A percentile compares a stretch with the other conserved stretches of the same genome.
These are phyloP conservation scores for Elsinoe australis DNA, from an alignment of 2,329 filamentous ascomycete genomes.

Conservation along the genomic window DNA sequence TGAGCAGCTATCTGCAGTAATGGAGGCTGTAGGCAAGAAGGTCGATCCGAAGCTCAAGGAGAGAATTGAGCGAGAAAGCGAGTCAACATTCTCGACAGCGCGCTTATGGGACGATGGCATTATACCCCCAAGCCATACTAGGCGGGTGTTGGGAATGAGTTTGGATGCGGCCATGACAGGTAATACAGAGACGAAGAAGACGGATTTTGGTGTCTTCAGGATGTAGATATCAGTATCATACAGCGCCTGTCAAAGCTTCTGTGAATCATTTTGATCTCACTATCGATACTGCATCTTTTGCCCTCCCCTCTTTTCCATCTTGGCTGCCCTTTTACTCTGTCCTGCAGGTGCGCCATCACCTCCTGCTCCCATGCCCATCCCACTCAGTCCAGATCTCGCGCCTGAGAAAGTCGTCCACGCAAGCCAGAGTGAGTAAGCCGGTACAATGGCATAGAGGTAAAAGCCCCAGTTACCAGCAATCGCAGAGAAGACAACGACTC, in stretches of 20 bases:
- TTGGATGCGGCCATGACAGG: slow-evolving; percentile 38
- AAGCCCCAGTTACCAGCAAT: slow-evolving; percentile 75
- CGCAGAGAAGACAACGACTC: slow-evolving; percentile 61
- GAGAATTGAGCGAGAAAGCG: slow-evolving; percentile 82
- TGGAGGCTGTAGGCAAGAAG: slow-evolving; percentile 85
- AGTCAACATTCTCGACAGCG: slow-evolving; percentile 80
- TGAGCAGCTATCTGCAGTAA: slow-evolving; percentile 84
- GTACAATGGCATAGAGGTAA: slow-evolving; percentile 52
- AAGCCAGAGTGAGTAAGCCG: slow-evolving; percentile 39
- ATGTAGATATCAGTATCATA: no score
- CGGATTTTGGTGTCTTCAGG: slow-evolving; percentile 35
- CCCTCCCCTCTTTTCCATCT: slow-evolving; percentile 46
- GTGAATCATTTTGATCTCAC: no score
- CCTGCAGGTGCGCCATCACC: slow-evolving; percentile 23
- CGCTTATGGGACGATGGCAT: slow-evolving; percentile 68
- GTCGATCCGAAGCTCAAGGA: slow-evolving; percentile 72
- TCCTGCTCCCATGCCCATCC: slow-evolving; percentile 34
- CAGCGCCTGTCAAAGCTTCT: no score
- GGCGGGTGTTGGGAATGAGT: slow-evolving; percentile 42
- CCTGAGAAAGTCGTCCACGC: slow-evolving; percentile 42
- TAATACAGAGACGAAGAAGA: slow-evolving; percentile 29
- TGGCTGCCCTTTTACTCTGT: slow-evolving; percentile 43
- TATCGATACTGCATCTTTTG: slow-evolving; percentile 44
- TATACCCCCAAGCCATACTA: slow-evolving; percentile 44
- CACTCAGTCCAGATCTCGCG: slow-evolving; percentile 36